Conservation (phyloP, 1,139 yeast species). For the Kodamaea plutei region DNA sequence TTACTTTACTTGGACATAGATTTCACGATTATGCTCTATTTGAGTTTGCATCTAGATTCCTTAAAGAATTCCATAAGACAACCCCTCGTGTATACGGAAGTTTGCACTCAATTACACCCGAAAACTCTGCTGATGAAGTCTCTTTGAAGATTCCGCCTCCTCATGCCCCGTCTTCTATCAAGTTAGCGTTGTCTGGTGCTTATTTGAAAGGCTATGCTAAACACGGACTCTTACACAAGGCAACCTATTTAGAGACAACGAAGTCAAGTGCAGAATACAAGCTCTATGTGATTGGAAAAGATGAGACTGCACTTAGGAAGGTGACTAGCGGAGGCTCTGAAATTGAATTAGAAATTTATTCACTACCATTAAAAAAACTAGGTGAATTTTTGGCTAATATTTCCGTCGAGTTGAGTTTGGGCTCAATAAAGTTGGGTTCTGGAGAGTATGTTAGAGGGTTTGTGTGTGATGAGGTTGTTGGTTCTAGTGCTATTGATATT, state of each 20-base stretch:
- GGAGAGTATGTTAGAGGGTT: slow-evolving; percentile 89
- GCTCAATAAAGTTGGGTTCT: slow-evolving; percentile 76
- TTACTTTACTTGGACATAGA: slow-evolving; percentile 74
- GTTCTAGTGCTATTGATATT: too few relatives aligned
- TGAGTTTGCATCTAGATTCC: slow-evolving; percentile 72
- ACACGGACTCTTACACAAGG: slow-evolving; percentile 90
- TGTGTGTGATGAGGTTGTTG: slow-evolving; percentile 87
- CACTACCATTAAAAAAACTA: slow-evolving; percentile 70
- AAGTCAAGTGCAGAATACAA: slow-evolving; percentile 69
- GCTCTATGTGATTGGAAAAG: slow-evolving; percentile 76
- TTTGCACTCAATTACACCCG: slow-evolving; percentile 38
- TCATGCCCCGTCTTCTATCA: slow-evolving; percentile 26
- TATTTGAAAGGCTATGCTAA: slow-evolving; percentile 84
- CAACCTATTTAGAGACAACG: slow-evolving; percentile 61
- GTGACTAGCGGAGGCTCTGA: slow-evolving; percentile 53
- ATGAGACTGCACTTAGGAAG: slow-evolving; percentile 85
- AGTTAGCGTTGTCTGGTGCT: slow-evolving; percentile 93
- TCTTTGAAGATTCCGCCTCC: slow-evolving; percentile 35
- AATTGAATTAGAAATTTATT: slow-evolving; percentile 75
- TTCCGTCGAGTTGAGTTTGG: slow-evolving; percentile 92
- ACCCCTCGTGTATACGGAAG: slow-evolving; percentile 32
- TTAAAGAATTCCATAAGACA: slow-evolving; percentile 31
- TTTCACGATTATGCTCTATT: slow-evolving; percentile 86
- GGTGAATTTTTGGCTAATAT: slow-evolving; percentile 83
- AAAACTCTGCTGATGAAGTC: slow-evolving; percentile 31